phyloP scores from a whole-genome alignment of 2,329 filamentous ascomycete species.

The Epichloe uncinata region DNA sequence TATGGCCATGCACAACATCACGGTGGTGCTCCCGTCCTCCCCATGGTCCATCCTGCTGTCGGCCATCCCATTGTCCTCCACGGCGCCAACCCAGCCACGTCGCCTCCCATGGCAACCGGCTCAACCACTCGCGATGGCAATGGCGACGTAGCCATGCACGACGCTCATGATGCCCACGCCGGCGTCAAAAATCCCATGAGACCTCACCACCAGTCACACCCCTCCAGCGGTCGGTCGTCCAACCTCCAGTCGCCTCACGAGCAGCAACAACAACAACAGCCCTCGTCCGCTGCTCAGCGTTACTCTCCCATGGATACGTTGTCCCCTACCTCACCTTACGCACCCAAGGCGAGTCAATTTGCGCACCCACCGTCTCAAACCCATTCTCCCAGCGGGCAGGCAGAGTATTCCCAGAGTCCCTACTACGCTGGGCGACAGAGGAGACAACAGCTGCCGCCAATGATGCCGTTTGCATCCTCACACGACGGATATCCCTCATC shows the following conservation, averaged over 20 bases:
- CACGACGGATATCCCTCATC: conserved; percentile 64
- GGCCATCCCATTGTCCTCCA: conserved; percentile 17
- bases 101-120: conserved; percentile 37
- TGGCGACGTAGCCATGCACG: conserved; percentile 75
- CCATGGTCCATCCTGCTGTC: conserved; percentile 17
- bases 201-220: conserved; percentile 64
- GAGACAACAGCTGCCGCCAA: conserved; percentile 57
- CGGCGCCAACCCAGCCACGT: conserved; percentile 36
- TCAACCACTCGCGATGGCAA: conserved; percentile 56
- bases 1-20: conserved; percentile 60
- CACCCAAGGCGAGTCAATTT: conserved; percentile 47
- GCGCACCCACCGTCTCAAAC: conserved; percentile 41
- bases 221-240: conserved; percentile 35
- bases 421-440: conserved; percentile 40
- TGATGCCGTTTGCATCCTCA: conserved; percentile 53
- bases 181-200: conserved; percentile 77
- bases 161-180: conserved; percentile 68
- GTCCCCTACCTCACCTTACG: conserved; percentile 69
- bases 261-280: conserved; percentile 32
- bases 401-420: conserved; percentile 46
- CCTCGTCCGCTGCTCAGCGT: conserved; percentile 72
- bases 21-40: conserved; percentile 21
- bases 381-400: conserved; percentile 65
- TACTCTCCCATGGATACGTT: conserved; percentile 94
- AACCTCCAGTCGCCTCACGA: conserved; percentile 58